A percentile compares a stretch with the other conserved stretches of the same genome.
Conservation (phyloP, 2,329 filamentous ascomycete species). For the Penicillium hesseltinei region DNA sequence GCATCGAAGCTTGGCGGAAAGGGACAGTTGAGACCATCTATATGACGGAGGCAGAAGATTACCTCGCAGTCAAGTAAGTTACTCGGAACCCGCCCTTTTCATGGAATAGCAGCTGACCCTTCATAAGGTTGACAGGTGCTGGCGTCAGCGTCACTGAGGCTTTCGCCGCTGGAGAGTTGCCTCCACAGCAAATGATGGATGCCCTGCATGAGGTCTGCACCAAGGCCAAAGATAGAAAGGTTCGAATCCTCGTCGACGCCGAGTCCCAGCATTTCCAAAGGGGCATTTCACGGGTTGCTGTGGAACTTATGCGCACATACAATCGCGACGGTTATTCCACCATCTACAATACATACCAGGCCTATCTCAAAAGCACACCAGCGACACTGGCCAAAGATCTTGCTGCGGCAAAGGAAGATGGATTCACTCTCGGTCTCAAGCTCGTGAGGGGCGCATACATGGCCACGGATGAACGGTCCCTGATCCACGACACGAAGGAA, state of each 20-base stretch:
- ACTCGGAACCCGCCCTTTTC: not conserved
- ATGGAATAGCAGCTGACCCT: not conserved
- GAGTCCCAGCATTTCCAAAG: conserved; percentile 77
- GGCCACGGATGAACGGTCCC: conserved; percentile 64
- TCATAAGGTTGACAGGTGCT: conserved; percentile 68
- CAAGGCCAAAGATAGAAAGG: conserved; percentile 55
- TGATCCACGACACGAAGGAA: conserved; percentile 70
- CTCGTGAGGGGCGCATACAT: conserved; percentile 74
- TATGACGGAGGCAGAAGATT: conserved; percentile 52
- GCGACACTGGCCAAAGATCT: conserved; percentile 60
- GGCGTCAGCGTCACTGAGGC: conserved; percentile 67
- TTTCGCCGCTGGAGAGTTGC: conserved; percentile 61
- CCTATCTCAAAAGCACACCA: conserved; percentile 67
- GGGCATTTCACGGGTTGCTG: conserved; percentile 77
- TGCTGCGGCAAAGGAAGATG: conserved; percentile 54
- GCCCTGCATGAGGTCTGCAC: conserved; percentile 72
- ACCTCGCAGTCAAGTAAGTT: conserved; percentile 60
- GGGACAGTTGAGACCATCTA: conserved; percentile 72
- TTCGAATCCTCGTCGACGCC: conserved; percentile 78
- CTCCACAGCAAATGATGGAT: conserved; percentile 62
- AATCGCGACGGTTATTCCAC: conserved; percentile 66
- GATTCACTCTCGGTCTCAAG: conserved; percentile 70
- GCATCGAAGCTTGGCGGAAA: conserved; percentile 61
- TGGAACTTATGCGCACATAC: conserved; percentile 73
- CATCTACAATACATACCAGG: conserved; percentile 78